A percentile compares a stretch with the other conserved stretches of the same genome.
Conservation (phyloP, 176 grass and related monocot species). For the Rhynchospora breviuscula region DNA sequence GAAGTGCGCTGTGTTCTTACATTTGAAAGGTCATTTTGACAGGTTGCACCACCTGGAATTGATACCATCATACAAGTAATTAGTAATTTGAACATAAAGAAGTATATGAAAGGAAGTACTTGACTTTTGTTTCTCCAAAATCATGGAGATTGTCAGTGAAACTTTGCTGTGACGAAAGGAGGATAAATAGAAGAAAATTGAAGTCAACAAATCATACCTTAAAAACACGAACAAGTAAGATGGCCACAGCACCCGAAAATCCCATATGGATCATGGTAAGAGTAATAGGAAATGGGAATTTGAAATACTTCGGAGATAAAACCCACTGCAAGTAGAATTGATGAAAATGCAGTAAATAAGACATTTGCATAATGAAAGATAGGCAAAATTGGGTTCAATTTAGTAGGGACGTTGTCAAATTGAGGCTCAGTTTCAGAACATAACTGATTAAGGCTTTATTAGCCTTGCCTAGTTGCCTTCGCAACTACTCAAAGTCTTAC, state of each 20-base stretch:
- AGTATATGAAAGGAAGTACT: neutral
- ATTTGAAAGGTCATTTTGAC: constrained; percentile 99
- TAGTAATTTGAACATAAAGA: constrained; percentile 19
- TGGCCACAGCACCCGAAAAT: constrained; percentile 77
- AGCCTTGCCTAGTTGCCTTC: no score
- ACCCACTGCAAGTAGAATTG: constrained; percentile 68
- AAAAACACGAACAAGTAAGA: constrained; percentile 94
- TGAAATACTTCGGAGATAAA: constrained; percentile 96
- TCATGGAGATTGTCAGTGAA: neutral
- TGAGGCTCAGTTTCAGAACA: neutral
- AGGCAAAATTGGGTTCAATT: neutral
- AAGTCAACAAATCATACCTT: constrained; percentile 53
- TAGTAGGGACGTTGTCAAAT: neutral
- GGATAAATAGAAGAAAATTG: neutral
- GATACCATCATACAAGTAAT: constrained; percentile 23
- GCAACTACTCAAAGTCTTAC: neutral
- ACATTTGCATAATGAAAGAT: neutral
- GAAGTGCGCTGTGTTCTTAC: constrained; percentile 46
- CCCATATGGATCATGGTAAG: constrained; percentile 99
- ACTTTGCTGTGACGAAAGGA: neutral
- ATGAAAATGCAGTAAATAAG: neutral
- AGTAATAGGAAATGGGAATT: constrained; percentile 94
- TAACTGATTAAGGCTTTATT: neutral
- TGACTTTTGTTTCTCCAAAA: neutral
- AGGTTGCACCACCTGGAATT: constrained; percentile 84